phyloP scores from a whole-genome alignment of 768 basidiomycete genomes.

The Chalciporus pseudorubinellus region DNA sequence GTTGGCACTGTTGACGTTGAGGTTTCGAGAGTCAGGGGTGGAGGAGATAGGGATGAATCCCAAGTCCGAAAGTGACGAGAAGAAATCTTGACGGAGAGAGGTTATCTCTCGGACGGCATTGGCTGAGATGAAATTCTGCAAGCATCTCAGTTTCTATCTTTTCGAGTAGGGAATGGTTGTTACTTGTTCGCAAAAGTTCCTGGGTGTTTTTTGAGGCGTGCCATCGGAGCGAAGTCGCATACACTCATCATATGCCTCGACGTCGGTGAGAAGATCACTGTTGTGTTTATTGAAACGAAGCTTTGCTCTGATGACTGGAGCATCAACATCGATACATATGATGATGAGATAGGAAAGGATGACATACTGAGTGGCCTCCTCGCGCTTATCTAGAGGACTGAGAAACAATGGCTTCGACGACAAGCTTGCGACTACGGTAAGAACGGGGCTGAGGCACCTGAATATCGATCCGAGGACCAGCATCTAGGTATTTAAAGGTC shows the following conservation, averaged over 20 bases:
- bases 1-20: slow-evolving; percentile 66
- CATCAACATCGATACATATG: neutral
- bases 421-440: slow-evolving; percentile 78
- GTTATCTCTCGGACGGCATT: slow-evolving; percentile 75
- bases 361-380: slow-evolving; percentile 69
- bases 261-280: slow-evolving; percentile 85
- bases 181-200: slow-evolving; percentile 72
- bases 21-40: slow-evolving; percentile 42
- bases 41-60: slow-evolving; percentile 61
- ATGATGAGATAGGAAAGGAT: neutral
- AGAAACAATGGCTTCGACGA: slow-evolving; percentile 88
- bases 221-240: slow-evolving; percentile 48
- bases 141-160: neutral
- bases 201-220: slow-evolving; percentile 44
- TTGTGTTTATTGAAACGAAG: slow-evolving; percentile 63
- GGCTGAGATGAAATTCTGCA: slow-evolving; percentile 79
- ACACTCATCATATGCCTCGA: slow-evolving; percentile 70
- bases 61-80: slow-evolving; percentile 62
- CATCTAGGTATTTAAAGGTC: slow-evolving; percentile 53
- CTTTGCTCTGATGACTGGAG: slow-evolving; percentile 54
- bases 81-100: slow-evolving; percentile 74
- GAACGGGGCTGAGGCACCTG: slow-evolving; percentile 74
- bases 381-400: slow-evolving; percentile 78
- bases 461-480: slow-evolving; percentile 83
- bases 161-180: no score